phyloP scores from a whole-genome alignment of 1,284 basidiomycete genomes.

The Peniophora sp. region DNA sequence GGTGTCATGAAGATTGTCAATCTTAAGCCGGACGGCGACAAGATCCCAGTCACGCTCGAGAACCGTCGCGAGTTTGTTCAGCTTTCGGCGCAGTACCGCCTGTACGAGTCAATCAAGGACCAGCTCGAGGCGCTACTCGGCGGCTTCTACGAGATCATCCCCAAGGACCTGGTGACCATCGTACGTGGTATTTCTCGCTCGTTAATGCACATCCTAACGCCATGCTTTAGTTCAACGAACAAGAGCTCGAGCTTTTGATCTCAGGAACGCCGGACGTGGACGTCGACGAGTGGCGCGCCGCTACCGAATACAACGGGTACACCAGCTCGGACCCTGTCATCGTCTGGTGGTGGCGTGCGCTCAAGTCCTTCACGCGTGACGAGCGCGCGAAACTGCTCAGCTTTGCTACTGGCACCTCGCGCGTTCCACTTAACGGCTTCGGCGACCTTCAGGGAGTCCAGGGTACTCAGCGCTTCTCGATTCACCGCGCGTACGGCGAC shows the following conservation, averaged over 20 bases:
- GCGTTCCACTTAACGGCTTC: constrained; percentile 93
- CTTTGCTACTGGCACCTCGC: constrained; percentile 93
- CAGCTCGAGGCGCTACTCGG: constrained; percentile 88
- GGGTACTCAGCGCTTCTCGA: constrained; percentile 93
- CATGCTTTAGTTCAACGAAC: constrained; percentile 84
- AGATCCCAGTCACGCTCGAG: constrained; percentile 84
- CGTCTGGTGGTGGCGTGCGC: constrained; percentile 98
- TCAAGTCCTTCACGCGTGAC: constrained; percentile 96
- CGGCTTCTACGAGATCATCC: constrained; percentile 96
- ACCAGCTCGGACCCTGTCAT: constrained; percentile 87
- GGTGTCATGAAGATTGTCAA: constrained; percentile 83
- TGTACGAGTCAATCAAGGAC: constrained; percentile 94
- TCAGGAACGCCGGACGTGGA: constrained; percentile 98
- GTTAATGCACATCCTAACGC: background rate
- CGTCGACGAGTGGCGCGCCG: constrained; percentile 96
- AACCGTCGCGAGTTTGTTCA: constrained; percentile 98
- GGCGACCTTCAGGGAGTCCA: constrained; percentile 91
- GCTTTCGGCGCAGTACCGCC: constrained; percentile 82
- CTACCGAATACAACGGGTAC: constrained; percentile 88
- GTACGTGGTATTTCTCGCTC: constrained; percentile 32
- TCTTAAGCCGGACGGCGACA: constrained; percentile 78
- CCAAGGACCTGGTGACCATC: constrained; percentile 76
- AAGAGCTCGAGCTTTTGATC: constrained; percentile 96
- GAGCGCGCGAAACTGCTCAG: constrained; percentile 94
- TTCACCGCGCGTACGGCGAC: constrained; percentile 88